These are phyloP conservation scores for Fagopyrum tataricum DNA, from an alignment of 148 eudicot genomes.

Conservation along the genomic window DNA sequence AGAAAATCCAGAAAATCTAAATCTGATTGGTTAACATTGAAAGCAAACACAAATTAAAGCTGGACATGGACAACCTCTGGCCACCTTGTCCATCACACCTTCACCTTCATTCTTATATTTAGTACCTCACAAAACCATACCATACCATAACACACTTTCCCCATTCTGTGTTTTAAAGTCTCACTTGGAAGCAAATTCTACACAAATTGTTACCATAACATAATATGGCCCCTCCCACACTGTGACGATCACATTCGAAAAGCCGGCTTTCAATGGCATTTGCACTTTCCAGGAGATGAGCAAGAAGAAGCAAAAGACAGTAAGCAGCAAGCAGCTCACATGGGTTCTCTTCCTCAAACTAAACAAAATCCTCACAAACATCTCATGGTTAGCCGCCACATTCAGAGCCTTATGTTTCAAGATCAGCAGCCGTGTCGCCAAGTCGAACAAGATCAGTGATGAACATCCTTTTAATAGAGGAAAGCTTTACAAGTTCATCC, in stretches of 20 bases:
- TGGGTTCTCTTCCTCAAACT: not conserved
- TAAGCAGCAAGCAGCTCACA: not conserved
- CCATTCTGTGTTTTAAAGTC: not conserved
- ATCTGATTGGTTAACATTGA: not conserved
- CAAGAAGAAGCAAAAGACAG: not conserved
- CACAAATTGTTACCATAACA: not conserved
- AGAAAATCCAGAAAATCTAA: not conserved
- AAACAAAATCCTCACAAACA: not conserved
- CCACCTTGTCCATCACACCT: not conserved
- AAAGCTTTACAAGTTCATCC: slow-evolving; percentile 21
- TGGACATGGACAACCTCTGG: not conserved
- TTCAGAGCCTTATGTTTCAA: not conserved
- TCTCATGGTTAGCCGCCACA: slow-evolving; percentile 17
- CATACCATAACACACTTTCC: not conserved
- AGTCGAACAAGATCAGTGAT: slow-evolving; percentile 16
- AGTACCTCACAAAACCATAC: not conserved
- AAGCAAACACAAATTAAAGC: not conserved
- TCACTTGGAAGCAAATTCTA: not conserved
- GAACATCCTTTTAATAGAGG: slow-evolving; percentile 17
- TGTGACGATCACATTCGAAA: not conserved
- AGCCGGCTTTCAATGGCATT: not conserved
- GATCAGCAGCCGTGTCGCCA: slow-evolving; percentile 16
- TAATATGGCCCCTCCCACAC: not conserved
- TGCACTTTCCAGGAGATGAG: not conserved
- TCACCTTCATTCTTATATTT: not conserved